Evolutionary conservation across 257 asterid genomes (phyloP).

Genomic region (Solanum chiquidenum): DNA sequence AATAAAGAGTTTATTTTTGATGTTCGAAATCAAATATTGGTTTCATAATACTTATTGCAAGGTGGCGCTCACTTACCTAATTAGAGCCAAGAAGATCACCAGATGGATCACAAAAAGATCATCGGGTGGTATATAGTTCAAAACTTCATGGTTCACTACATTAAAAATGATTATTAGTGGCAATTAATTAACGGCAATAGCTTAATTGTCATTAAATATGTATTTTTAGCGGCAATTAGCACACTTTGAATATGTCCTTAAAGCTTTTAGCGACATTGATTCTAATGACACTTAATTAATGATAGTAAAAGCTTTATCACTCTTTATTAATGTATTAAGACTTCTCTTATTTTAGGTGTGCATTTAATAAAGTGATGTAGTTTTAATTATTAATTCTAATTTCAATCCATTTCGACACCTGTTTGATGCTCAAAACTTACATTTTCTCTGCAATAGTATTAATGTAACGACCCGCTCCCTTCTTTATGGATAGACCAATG

Average conservation of each 20-base stretch:
- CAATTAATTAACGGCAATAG: too few relatives aligned
- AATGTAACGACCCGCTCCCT: not conserved
- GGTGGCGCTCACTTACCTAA: not conserved
- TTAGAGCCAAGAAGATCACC: not conserved
- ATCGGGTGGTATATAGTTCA: not conserved
- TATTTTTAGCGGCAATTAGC: not conserved
- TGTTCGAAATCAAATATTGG: not conserved
- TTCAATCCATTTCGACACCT: not conserved
- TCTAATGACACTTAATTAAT: too few relatives aligned
- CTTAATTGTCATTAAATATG: not conserved
- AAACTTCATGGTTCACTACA: not conserved
- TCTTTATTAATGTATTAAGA: not conserved
- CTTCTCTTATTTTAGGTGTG: not conserved
- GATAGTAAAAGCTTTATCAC: accelerated
- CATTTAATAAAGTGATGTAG: not conserved
- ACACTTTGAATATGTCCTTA: not conserved
- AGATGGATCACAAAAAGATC: not conserved
- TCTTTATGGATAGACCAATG: not conserved
- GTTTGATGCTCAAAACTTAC: not conserved
- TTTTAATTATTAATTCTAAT: too few relatives aligned
- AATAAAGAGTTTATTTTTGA: not conserved
- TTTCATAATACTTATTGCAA: not conserved
- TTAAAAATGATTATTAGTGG: not conserved
- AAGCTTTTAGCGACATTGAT: not conserved
- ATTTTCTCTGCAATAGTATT: not conserved